Conservation (phyloP, 179 eudicot species). For the Actinidia chinensis region DNA sequence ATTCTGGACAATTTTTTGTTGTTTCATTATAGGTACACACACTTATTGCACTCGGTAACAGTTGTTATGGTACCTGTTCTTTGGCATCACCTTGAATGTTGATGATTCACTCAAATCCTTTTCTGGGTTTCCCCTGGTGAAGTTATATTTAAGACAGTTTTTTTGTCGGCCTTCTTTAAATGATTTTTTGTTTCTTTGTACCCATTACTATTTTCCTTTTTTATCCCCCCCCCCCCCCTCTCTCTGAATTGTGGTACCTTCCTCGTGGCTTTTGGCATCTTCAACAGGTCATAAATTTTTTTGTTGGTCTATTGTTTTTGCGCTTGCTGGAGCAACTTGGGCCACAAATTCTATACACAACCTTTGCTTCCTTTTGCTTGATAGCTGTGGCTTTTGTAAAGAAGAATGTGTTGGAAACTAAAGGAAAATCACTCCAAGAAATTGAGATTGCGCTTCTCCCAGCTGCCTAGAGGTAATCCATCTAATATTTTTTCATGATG, state of each 20-base stretch:
- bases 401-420: constrained; percentile 82
- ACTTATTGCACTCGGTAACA: too few species aligned
- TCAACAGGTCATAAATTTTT: constrained; percentile 77
- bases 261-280: not conserved
- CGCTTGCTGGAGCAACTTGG: constrained; percentile 81
- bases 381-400: constrained; percentile 63
- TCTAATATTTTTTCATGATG: not conserved
- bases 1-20: too few species aligned
- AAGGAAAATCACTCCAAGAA: constrained; percentile 88
- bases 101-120: not conserved
- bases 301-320: constrained; percentile 78
- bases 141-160: not conserved
- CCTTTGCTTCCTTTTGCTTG: constrained; percentile 71
- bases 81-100: not conserved
- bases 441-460: constrained; percentile 86
- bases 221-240: not conserved
- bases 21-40: too few species aligned
- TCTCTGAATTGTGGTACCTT: not conserved
- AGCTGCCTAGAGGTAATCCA: constrained; percentile 42
- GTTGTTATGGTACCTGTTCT: not conserved
- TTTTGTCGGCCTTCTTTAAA: too few species aligned
- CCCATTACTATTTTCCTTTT: not conserved
- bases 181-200: not conserved
- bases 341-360: constrained; percentile 61
- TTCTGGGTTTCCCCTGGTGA: not conserved